Percentiles rank a stretch among this genome's conserved stretches.
These are phyloP conservation scores for Mycena venus DNA, from an alignment of 768 basidiomycete genomes.

Conservation along the genomic window DNA sequence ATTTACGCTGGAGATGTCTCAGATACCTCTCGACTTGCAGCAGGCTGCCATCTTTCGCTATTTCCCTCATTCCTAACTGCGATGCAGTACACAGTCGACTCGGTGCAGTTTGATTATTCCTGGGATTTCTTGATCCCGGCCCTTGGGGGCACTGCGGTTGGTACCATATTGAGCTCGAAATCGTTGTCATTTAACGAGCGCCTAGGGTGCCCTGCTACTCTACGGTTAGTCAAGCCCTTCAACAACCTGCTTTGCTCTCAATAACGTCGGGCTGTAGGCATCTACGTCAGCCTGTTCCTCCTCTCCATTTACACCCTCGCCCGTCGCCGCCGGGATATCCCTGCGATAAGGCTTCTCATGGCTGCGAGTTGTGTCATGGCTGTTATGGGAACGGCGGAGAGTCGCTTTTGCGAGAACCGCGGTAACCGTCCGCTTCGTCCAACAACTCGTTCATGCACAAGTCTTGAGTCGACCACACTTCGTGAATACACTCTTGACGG, in stretches of 20 bases:
- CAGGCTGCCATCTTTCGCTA: too few species aligned
- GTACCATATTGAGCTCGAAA: too few species aligned
- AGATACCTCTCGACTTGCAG: too few species aligned
- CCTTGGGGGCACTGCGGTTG: neutral
- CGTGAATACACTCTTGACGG: neutral
- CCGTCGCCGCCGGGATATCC: neutral
- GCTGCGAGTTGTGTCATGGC: neutral
- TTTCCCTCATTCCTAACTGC: neutral
- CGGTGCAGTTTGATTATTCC: neutral
- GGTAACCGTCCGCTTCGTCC: neutral
- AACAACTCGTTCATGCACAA: neutral
- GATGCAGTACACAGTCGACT: neutral
- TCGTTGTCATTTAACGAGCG: too few species aligned
- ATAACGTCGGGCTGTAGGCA: too few species aligned
- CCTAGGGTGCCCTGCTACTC: too few species aligned
- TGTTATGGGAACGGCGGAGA: neutral
- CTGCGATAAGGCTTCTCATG: neutral
- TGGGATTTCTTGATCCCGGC: neutral
- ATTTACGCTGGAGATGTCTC: too few species aligned
- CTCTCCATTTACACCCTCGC: too few species aligned
- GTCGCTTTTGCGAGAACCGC: neutral
- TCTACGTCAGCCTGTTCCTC: too few species aligned
- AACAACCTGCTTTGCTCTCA: too few species aligned
- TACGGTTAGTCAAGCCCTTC: too few species aligned
- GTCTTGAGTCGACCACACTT: neutral